Conservation (phyloP, 495 filamentous ascomycete genomes). For the Aspergillus funiculosus region DNA sequence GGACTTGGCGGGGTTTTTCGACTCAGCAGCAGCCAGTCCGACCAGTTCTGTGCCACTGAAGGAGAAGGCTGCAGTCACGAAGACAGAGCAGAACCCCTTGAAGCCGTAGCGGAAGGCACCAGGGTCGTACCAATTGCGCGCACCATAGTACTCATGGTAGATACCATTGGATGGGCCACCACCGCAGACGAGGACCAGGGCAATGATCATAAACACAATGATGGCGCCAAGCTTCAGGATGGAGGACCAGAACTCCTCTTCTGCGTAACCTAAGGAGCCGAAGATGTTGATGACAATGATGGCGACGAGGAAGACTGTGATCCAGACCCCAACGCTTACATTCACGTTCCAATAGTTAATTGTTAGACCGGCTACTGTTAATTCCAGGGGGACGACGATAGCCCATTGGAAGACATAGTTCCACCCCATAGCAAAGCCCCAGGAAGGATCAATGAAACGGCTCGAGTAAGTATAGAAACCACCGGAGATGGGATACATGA, state of each 20-base stretch:
- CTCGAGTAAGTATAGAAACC: conserved; percentile 52
- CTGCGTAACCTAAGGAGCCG: conserved; percentile 65
- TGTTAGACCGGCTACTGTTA: conserved; percentile 72
- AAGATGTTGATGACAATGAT: conserved; percentile 40
- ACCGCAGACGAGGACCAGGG: conserved; percentile 63
- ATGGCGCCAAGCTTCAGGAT: conserved; percentile 52
- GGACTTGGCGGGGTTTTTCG: conserved; percentile 56
- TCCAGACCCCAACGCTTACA: conserved; percentile 53
- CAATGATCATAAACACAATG: conserved; percentile 65
- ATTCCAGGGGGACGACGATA: conserved; percentile 50
- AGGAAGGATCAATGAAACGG: conserved; percentile 53
- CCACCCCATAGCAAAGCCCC: conserved; percentile 55
- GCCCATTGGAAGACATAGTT: conserved; percentile 71
- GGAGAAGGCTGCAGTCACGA: conserved; percentile 69
- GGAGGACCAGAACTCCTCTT: conserved; percentile 44
- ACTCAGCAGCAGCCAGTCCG: conserved; percentile 67
- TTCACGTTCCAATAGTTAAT: conserved; percentile 64
- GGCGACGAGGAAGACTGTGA: conserved; percentile 57
- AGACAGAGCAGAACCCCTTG: conserved; percentile 65
- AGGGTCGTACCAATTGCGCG: conserved; percentile 58
- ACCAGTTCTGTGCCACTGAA: conserved; percentile 69
- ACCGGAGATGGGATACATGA: conserved; percentile 63
- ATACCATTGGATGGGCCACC: conserved; percentile 47
- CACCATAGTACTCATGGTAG: conserved; percentile 49
- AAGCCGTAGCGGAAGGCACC: conserved; percentile 63